Percentiles rank a stretch among this genome's conserved stretches.
Evolutionary conservation across 1,139 yeast genomes (phyloP).

Genomic region (Sugiyamaella pinicola): DNA sequence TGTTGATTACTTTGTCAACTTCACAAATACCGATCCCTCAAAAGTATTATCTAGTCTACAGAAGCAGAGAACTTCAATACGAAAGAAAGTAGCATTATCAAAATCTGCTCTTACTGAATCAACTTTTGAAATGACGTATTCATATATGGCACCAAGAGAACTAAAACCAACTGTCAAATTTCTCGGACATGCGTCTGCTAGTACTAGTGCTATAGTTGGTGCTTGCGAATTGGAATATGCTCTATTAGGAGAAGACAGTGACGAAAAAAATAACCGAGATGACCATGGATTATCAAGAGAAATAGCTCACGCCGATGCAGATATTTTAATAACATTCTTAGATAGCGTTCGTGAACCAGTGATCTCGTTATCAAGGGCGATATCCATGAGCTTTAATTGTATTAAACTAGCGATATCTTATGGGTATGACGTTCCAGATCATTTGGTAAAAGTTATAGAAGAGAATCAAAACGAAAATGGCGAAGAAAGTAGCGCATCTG

Average conservation of each 20-base stretch:
- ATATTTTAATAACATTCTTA: constrained; percentile 42
- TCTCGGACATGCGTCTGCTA: constrained; percentile 42
- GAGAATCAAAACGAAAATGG: not conserved
- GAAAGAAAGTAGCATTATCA: constrained; percentile 44
- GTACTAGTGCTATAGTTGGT: constrained; percentile 49
- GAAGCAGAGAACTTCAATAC: constrained; percentile 36
- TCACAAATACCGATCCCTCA: constrained; percentile 27
- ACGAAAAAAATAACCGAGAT: constrained; percentile 4
- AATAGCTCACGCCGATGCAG: constrained; percentile 44
- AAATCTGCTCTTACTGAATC: constrained; percentile 50
- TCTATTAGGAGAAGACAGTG: constrained; percentile 35
- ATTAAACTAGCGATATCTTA: constrained; percentile 44
- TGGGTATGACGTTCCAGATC: constrained; percentile 46
- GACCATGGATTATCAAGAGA: constrained; percentile 36
- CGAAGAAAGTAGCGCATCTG: not conserved
- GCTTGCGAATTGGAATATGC: constrained; percentile 53
- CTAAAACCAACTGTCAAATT: constrained; percentile 44
- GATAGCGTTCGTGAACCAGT: constrained; percentile 42
- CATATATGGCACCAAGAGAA: constrained; percentile 50
- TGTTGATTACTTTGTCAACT: constrained; percentile 44
- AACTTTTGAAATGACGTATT: constrained; percentile 51
- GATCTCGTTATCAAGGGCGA: constrained; percentile 38
- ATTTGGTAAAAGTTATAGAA: constrained; percentile 16
- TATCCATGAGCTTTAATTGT: constrained; percentile 42
- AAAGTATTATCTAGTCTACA: constrained; percentile 25